Base-by-base conservation (phyloP, 345 rosid genomes). In the Gossypium longicalyx region DNA sequence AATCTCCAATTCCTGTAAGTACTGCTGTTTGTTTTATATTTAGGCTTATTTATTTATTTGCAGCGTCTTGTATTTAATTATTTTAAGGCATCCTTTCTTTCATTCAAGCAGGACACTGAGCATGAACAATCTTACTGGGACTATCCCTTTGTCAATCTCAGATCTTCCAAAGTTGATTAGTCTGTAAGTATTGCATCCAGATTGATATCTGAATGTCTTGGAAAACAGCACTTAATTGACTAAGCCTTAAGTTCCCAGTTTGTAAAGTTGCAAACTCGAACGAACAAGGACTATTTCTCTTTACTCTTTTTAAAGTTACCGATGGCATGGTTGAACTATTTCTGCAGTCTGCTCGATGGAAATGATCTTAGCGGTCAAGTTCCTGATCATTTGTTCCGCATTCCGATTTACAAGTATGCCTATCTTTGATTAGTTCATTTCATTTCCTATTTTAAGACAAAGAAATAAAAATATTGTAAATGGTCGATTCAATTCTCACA, bases 1-100 rank as follows among this genome's bases (percentile, higher is more conserved):
- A 89, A 76, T 70, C 98, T 93, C 79, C 98, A 91, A 79, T 90
- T 96, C 87, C 82, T 96, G 99, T 96, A 83, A 90, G 97, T 83
- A 62, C 67, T 59, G 76, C 61, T 29, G 1, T 76, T 71, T 58
- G 4, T 70, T 9, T 12, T 83, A 34, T 52, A 48, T 27, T 67
- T 70, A 16, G 67, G 23, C 38, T 59, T 73, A 34, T 63, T 79
- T 48, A 52, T 53, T 43, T 76, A 34, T 76, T 53, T 73, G 20
- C 27, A 52, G 58, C 64, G 59, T 48, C 68, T 72, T 12, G 67
- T 23, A 70, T 0, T 34, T 71, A 48, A 10, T 48, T 47, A 27
- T 54, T 20, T 54, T 8, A 72, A 22, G 44, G 13, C 25, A 44
- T 73, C 70, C 47, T 61, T 29, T 64, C 63, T 69, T 77, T 78